Evolutionary conservation across 2,329 filamentous ascomycete species (phyloP).

Genomic region (Sarocladium brachiariae): DNA sequence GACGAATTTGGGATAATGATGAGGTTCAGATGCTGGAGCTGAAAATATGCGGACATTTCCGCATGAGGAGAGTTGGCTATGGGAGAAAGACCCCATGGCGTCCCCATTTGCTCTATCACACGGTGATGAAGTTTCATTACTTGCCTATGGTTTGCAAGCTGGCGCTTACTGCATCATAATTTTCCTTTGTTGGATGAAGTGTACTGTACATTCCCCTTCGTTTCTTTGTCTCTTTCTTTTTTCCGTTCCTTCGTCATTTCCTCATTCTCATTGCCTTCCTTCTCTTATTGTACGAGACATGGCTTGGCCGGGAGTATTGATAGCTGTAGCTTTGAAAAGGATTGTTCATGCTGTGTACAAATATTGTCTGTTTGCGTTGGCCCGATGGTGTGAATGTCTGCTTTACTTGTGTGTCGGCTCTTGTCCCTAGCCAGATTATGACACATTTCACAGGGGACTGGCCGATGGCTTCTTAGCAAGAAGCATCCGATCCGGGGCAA

Average conservation of each 20-base stretch:
- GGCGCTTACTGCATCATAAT: no score
- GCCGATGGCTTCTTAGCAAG: no score
- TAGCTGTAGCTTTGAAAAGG: conserved; percentile 3
- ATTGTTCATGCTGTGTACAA: not conserved
- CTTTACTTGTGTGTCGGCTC: no score
- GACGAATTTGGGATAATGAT: not conserved
- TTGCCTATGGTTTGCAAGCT: no score
- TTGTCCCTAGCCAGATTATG: no score
- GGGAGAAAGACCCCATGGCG: not conserved
- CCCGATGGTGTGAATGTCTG: no score
- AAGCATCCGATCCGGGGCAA: no score
- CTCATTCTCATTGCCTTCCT: not conserved
- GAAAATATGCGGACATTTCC: not conserved
- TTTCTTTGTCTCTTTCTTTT: not conserved
- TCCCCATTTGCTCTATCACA: not conserved
- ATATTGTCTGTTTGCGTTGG: no score
- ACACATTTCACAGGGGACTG: no score
- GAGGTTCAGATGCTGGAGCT: not conserved
- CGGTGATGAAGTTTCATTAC: no score
- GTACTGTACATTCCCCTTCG: not conserved
- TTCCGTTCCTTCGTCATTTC: not conserved
- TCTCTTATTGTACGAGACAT: conserved; percentile 8
- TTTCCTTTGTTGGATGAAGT: conserved; percentile 2
- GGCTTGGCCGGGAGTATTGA: conserved; percentile 1
- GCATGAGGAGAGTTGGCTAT: not conserved